Evolutionary conservation across 805 yeast genomes (phyloP).

Genomic region (Pichia eremophila): DNA sequence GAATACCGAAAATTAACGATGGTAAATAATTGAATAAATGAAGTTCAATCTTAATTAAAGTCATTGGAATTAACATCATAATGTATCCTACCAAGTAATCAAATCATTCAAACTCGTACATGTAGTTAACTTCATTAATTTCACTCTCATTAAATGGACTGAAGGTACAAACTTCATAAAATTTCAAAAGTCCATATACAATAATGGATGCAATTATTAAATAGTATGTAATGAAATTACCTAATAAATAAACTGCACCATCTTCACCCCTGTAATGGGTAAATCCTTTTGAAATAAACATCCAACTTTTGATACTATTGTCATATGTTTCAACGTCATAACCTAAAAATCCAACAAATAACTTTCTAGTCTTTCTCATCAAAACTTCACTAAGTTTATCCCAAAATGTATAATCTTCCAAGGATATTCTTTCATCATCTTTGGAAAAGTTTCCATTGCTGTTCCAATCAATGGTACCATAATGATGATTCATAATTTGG

Average conservation of each 20-base stretch:
- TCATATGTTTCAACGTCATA: not conserved
- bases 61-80: slow-evolving; percentile 49
- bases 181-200: slow-evolving; percentile 12
- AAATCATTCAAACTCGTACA: slow-evolving; percentile 18
- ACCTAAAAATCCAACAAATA: slow-evolving; percentile 16
- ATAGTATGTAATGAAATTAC: slow-evolving; percentile 55
- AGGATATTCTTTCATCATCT: slow-evolving; percentile 25
- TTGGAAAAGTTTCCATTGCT: slow-evolving; percentile 38
- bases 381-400: slow-evolving; percentile 49
- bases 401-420: slow-evolving; percentile 31
- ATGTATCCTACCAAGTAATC: slow-evolving; percentile 48
- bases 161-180: slow-evolving; percentile 9
- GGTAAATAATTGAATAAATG: slow-evolving; percentile 41
- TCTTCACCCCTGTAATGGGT: slow-evolving; percentile 38
- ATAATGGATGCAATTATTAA: slow-evolving; percentile 29
- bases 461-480: slow-evolving; percentile 68
- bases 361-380: slow-evolving; percentile 39
- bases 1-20: slow-evolving; percentile 39
- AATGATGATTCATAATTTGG: slow-evolving; percentile 60
- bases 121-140: slow-evolving; percentile 1
- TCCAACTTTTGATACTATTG: slow-evolving; percentile 39
- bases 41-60: slow-evolving; percentile 29
- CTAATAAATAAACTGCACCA: slow-evolving; percentile 44
- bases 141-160: slow-evolving; percentile 13
- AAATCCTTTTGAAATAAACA: slow-evolving; percentile 48